Percentiles rank a stretch among this genome's conserved stretches.
These are phyloP conservation scores for Psidium friedrichsthalianum DNA, from an alignment of 345 rosid species.

Conservation along the genomic window DNA sequence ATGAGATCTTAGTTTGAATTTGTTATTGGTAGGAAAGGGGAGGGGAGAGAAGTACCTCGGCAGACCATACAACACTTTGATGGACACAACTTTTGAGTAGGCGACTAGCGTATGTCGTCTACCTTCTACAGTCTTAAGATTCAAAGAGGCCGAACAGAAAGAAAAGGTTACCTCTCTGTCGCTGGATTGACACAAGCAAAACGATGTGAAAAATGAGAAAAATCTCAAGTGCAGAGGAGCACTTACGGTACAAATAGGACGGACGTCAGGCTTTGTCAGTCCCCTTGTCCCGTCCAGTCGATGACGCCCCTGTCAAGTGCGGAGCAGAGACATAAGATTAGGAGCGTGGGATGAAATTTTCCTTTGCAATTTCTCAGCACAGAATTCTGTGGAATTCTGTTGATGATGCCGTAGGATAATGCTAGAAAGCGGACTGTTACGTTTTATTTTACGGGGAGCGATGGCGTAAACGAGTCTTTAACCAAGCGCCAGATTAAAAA, in stretches of 20 bases:
- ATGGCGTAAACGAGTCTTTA: not conserved
- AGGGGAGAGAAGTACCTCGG: not conserved
- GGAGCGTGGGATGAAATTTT: not conserved
- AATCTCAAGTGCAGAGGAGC: not conserved
- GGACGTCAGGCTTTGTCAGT: not conserved
- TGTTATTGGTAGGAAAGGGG: not conserved
- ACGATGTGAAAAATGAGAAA: not conserved
- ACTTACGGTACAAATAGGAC: not conserved
- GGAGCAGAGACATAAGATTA: not conserved
- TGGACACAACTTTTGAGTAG: not conserved
- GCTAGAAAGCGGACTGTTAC: not conserved
- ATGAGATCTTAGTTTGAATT: not conserved
- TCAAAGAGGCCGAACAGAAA: not conserved
- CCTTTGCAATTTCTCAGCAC: not conserved
- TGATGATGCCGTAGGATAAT: not conserved
- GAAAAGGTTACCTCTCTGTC: not conserved
- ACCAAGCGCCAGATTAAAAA: not conserved
- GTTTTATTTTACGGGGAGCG: not conserved
- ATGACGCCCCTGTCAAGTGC: not conserved
- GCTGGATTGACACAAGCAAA: not conserved
- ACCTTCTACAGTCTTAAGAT: not conserved
- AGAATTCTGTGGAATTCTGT: not conserved
- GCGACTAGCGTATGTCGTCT: not conserved
- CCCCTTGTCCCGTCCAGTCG: not conserved
- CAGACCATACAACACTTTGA: not conserved